A percentile compares a stretch with the other conserved stretches of the same genome.
Conservation (phyloP, 495 filamentous ascomycete species). For the Margaritispora aquatica region DNA sequence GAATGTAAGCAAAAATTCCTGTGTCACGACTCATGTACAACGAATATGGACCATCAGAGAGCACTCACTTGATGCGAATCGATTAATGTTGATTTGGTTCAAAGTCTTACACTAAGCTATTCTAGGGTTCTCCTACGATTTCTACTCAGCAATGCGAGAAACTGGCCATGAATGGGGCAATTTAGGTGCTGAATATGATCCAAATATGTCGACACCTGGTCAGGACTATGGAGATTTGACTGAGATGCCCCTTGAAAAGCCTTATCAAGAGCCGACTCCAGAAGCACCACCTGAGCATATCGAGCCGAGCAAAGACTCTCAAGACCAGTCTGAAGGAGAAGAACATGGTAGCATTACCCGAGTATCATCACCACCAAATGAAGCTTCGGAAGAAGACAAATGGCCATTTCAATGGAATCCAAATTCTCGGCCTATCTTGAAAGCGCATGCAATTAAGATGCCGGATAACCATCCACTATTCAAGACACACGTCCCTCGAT, state of each 20-base stretch:
- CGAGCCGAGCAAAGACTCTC: background rate
- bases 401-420: slow-evolving; percentile 19
- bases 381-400: slow-evolving; percentile 17
- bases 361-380: slow-evolving; percentile 15
- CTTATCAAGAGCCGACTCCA: background rate
- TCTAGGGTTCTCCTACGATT: slow-evolving; percentile 18
- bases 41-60: too few relatives aligned
- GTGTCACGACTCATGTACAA: too few relatives aligned
- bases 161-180: slow-evolving; percentile 6
- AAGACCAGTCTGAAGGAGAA: background rate
- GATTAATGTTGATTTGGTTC: too few relatives aligned
- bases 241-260: background rate
- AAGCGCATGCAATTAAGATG: slow-evolving; percentile 7
- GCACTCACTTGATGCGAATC: too few relatives aligned
- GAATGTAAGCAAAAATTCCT: too few relatives aligned
- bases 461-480: slow-evolving; percentile 5
- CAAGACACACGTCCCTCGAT: slow-evolving; percentile 5
- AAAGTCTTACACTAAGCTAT: background rate
- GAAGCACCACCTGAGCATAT: background rate
- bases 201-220: background rate
- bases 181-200: background rate
- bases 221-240: slow-evolving; percentile 1
- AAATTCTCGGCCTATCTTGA: slow-evolving; percentile 5
- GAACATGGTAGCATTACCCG: slow-evolving; percentile 2
- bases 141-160: slow-evolving; percentile 15